Percentiles rank a stretch among this genome's conserved stretches.
phyloP scores from a whole-genome alignment of 164 flowering plant genomes.

The Cinnamomum micranthum region DNA sequence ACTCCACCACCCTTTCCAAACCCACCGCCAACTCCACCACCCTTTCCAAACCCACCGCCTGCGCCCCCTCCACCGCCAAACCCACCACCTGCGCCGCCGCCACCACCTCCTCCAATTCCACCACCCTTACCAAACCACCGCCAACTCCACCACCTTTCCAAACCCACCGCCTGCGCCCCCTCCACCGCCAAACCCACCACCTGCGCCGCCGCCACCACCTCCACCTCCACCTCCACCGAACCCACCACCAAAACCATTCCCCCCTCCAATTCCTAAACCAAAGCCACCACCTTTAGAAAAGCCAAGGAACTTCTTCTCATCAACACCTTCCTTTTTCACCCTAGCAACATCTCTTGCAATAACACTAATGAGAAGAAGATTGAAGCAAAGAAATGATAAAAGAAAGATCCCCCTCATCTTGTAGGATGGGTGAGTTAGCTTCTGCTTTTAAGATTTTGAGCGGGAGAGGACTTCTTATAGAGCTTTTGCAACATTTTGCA shows the following conservation, averaged over 20 bases:
- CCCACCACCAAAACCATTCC: not conserved
- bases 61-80: not conserved
- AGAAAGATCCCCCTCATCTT: not conserved
- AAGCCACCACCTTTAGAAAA: not conserved
- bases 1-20: no score
- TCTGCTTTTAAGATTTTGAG: not conserved
- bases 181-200: not conserved
- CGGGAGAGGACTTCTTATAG: not conserved
- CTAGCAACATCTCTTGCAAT: not conserved
- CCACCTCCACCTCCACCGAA: not conserved
- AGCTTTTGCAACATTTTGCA: not conserved
- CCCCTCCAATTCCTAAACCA: not conserved
- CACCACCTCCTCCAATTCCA: not conserved
- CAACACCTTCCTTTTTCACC: not conserved
- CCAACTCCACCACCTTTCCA: slow-evolving; percentile 2
- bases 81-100: not conserved
- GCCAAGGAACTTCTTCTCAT: slow-evolving; percentile 2
- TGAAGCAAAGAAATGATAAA: not conserved
- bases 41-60: not conserved
- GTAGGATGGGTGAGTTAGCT: not conserved
- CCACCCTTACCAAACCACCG: slow-evolving; percentile 1
- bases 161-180: not conserved
- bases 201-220: not conserved
- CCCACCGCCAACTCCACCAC: no score
- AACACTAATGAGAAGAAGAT: not conserved